phyloP scores from a whole-genome alignment of 108 stramenopile genomes.

The Fistulifera solaris region DNA sequence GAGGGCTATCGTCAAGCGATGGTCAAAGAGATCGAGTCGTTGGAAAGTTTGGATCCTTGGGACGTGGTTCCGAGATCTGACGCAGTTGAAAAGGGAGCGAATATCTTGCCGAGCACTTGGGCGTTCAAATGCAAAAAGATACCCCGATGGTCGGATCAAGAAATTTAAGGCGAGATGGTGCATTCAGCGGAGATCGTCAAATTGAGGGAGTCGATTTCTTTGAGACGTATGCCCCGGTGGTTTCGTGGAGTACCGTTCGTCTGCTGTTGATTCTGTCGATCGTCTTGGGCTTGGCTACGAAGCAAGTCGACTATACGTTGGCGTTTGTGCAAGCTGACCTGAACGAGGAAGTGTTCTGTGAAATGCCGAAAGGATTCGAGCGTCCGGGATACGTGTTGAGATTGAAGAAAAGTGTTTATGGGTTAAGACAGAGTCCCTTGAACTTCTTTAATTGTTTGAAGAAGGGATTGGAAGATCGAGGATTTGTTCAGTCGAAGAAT shows the following conservation, averaged over 20 bases:
- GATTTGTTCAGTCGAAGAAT: constrained; percentile 6
- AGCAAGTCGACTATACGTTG: constrained; percentile 14
- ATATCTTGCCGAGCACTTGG: constrained; percentile 17
- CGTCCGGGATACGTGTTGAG: constrained; percentile 16
- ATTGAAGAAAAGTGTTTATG: constrained; percentile 25
- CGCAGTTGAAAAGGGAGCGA: constrained; percentile 5
- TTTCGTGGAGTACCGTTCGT: constrained; percentile 30
- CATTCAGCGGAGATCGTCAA: constrained; percentile 27
- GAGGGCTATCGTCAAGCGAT: constrained; percentile 24
- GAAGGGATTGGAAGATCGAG: constrained; percentile 9
- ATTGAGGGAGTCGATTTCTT: constrained; percentile 34
- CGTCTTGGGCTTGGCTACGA: constrained; percentile 10
- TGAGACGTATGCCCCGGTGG: constrained; percentile 37
- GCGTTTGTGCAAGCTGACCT: constrained; percentile 20
- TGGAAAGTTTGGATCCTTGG: constrained; percentile 11
- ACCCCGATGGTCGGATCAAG: constrained; percentile 16
- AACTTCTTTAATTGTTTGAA: constrained; percentile 21
- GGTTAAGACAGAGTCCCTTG: constrained; percentile 12
- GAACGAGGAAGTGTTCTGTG: constrained; percentile 12
- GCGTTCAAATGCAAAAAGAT: constrained; percentile 23
- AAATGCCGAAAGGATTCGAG: constrained; percentile 5
- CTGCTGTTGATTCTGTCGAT: constrained; percentile 12
- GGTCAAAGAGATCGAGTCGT: constrained; percentile 17
- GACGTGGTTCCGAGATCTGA: neutral
- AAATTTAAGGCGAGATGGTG: constrained; percentile 40